Evolutionary conservation across 208 protist species (phyloP), one percentile per base, ranked within the genome.

Genomic region (Wallacemonas collosoma): DNA sequence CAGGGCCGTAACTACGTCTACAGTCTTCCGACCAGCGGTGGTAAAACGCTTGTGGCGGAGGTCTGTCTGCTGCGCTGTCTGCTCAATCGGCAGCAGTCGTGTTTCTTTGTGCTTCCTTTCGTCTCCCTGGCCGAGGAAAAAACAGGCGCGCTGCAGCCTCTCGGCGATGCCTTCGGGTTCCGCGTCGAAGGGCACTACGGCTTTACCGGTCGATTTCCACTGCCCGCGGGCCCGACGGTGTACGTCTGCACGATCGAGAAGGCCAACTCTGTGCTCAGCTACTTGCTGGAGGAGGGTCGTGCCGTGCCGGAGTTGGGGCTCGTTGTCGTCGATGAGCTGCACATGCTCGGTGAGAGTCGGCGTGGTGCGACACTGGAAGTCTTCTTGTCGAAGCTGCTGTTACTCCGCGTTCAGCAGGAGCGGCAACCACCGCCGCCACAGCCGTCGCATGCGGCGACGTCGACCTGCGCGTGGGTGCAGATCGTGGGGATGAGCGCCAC

Each of bases 211-310:
- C 77, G 83, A 44, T 82, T 95, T 47, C 91, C 93, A 35, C 75
- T 91, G 17, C 80, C 77, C 12, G 57, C 71, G 6, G 68, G 74
- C 0, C 86, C 82, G 0, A 55, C 84, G 9, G 62, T 96, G 8
- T 93, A 83, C 65, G 90, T 97, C 12, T 97, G 93, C 74, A 98
- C 97, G 0, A 98, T 98, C 67, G 97, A 98, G 71, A 98, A 98
- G 85, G 95, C 93, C 12, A 96, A 96, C 76, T 74, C 77, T n/a
- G 67, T 98, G 44, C 47, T 98, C 14, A 97, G 97, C 77, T 73
- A 89, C 45, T 76, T 97, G 72, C 66, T 98, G 38, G 83, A 90
- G 55, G 82, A 97, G 63, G 73, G 77, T 14, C 71, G 83, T 14
- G 57, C 75, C 7, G 73, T 56, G 45, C 63, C 77, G 35, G 85